Evolutionary conservation across 306 rosid genomes (phyloP), one percentile per base, ranked within the genome.

Genomic region (Quercus parvula): DNA sequence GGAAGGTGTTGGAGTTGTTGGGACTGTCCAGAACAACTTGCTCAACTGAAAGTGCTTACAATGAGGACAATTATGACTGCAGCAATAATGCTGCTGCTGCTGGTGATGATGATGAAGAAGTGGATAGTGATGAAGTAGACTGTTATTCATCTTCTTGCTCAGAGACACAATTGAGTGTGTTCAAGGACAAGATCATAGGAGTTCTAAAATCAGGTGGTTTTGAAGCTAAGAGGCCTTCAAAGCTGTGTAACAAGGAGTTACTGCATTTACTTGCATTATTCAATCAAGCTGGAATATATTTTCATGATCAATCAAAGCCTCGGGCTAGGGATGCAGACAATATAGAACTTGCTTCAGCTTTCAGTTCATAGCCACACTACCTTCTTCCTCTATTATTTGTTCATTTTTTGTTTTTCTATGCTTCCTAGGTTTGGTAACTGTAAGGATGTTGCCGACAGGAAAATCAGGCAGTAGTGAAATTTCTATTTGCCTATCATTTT

Each of bases 141-240:
- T 25, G 46, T 71, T 30, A n/a, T 25, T 57, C 80, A 27, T 78
- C 77, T 70, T 66, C 81, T 54, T 82, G 81, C 70, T 77, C 27
- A 28, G 84, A 72, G 80, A 82, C 31, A 56, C 77, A 74, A 55
- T 70, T 61, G 18, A 70, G 22, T 55, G 75, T 28, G n/a, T 84
- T 86, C 79, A 71, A 75, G 81, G 85, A 82, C 74, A 86, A 84
- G 92, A 62, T 90, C 4, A 22, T 90, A 7, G 86, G 78, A 44
- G 93, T 92, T 18, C 81, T 95, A 64, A 88, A 78, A 79, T 80
- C 86, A 11, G 89, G 86, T 18, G 87, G 88, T 41, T 93, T 86
- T 74, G 92, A 88, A 41, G 89, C 84, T 20, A 93, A 88, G 87
- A 85, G 99, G 83, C 96, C 99, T 81, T 85, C 82, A 0, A 95